Conservation (phyloP, 108 stramenopile species). For the Poteriospumella lacustris region DNA sequence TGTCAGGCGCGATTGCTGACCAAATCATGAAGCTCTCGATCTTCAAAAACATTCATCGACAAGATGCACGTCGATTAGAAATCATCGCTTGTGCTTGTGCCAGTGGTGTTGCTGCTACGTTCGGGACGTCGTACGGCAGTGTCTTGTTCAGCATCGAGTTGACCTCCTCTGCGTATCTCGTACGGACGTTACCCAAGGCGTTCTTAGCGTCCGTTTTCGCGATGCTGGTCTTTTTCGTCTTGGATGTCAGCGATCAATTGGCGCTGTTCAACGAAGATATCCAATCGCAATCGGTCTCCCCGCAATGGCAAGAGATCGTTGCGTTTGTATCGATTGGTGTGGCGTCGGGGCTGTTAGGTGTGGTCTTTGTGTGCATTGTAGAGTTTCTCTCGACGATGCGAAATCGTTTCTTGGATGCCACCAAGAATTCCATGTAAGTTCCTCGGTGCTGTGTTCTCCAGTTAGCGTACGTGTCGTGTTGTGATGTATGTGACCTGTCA, state of each 20-base stretch:
- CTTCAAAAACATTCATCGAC: constrained; percentile 36
- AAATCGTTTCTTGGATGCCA: constrained; percentile 19
- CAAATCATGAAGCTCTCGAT: constrained; percentile 27
- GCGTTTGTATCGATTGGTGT: constrained; percentile 40
- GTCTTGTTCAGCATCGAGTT: constrained; percentile 47
- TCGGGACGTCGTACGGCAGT: constrained; percentile 42
- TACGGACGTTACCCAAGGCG: constrained; percentile 34
- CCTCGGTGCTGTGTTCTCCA: not conserved
- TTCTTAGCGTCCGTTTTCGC: constrained; percentile 37
- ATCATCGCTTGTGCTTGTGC: constrained; percentile 49
- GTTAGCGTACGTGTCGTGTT: not conserved
- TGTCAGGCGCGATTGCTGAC: constrained; percentile 41
- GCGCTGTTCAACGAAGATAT: constrained; percentile 29
- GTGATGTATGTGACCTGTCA: not conserved
- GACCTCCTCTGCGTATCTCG: constrained; percentile 41
- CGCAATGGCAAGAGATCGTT: constrained; percentile 35
- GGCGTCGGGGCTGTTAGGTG: constrained; percentile 46
- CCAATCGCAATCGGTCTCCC: not conserved
- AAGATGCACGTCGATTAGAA: constrained; percentile 36
- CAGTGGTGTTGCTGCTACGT: constrained; percentile 44
- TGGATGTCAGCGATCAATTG: constrained; percentile 25
- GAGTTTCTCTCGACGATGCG: constrained; percentile 8
- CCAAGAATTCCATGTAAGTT: not conserved
- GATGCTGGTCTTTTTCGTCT: constrained; percentile 30
- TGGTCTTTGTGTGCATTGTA: constrained; percentile 35